Base-by-base conservation (phyloP, 2,329 filamentous ascomycete genomes). In the Gaeumannomyces tritici region DNA sequence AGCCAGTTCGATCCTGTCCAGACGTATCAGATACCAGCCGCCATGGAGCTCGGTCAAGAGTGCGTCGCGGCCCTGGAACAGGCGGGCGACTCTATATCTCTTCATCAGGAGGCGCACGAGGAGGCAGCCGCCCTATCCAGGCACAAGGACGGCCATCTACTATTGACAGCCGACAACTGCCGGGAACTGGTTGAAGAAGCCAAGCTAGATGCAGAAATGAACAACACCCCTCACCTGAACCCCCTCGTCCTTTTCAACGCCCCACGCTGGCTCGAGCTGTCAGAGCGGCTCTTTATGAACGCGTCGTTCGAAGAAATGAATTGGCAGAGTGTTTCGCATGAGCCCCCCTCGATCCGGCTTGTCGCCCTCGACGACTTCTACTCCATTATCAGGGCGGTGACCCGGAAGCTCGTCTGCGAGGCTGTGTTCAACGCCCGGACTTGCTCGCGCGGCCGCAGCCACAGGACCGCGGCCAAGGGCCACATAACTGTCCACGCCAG, bases 301-400 rank as follows among this genome's bases (percentile, higher is more conserved):
- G 80, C 81, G 15, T 72, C 77, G 2, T 76, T 82, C 55, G 75
- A 79, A 15, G 83, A 85, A 62, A 80, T 84, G 62, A 92, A 90
- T 70, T 96, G 90, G 90, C 77, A 76, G 42, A 79, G 77, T 54
- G 68, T 89, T 9, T 80, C 81, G 26, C 79, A 82, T n/a, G 80
- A 83, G 62, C 77, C 77, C 3, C 92, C 92, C 0, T 85, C 88
- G 0, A 83, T 96, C 27, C 86, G 89, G 67, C 83, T 86, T 8
- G 92, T 90, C 1, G 86, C 89, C 0, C 80, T 96, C n/a, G 80
- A 84, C 6, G 90, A 95, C 67, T 88, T 96, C 57, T 81, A 92
- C 69, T 83, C 83, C 11, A 73, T 96, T 2, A 78, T 83, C 0
- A 72, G 89, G 1, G 89, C 83, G 61, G 67, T 95, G 18, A 93